Base-by-base conservation (phyloP, 148 eudicot species). In the Vaccinium vitisidaea region DNA sequence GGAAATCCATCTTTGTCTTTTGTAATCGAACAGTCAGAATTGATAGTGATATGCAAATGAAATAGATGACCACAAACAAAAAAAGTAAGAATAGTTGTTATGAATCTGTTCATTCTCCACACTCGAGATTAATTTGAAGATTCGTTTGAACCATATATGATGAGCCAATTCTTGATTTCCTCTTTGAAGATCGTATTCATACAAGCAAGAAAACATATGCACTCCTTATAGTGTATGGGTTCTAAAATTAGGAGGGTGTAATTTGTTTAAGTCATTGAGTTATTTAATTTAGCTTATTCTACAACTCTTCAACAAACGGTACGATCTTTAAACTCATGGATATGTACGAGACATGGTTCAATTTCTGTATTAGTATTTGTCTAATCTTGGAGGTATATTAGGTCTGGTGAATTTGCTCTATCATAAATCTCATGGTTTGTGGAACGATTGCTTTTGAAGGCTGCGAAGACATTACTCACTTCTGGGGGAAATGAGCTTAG, bases 401-500 rank as follows among this genome's bases (percentile, higher is more conserved):
- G 49, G 59, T 23, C 6, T 27, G 77, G 67, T 27, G 32, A 82
- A 63, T 63, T 52, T 70, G 27, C 32, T 15, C 58, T 30, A 15
- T 54, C 50, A 16, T 46, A 27, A 16, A 21, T 74, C 65, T 82
- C 55, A 82, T 77, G 49, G 30, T 50, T 74, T 85, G 25, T 49
- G 53, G n/a, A 73, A 52, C 25, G 50, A 23, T 16, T 65, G 63
- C 77, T 76, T 79, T 84, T 87, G 80, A 84, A 94, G 98, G 92
- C 74, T 85, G 89, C 87, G 10, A 94, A 94, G 82, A 82, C 88
- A 88, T 86, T 90, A 78, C 79, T 84, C 48, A 56, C 87, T 56
- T 84, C 89, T 48, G 88, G 84, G 39, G 94, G 85, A 79, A 92
- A 93, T 81, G 98, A 93, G 87, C 91, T 97, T 14, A 93, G 93